Evolutionary conservation across 2,329 filamentous ascomycete species (phyloP).

Genomic region (Amauroascus niger): DNA sequence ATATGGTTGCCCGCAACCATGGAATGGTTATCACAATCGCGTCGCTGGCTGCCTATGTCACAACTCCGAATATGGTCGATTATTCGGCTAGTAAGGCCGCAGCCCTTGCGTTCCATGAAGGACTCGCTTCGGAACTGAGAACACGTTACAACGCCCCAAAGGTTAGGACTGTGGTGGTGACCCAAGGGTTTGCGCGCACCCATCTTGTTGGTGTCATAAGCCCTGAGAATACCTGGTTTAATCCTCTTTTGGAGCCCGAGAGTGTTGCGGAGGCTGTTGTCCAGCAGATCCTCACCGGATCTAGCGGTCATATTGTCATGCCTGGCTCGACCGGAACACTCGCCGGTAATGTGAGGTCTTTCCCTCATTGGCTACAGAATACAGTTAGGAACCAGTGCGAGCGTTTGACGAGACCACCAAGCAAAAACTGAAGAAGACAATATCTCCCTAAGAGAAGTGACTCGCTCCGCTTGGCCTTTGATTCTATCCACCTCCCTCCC

Average conservation of each 20-base stretch:
- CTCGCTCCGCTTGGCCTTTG: too few species aligned
- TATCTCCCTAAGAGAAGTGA: background rate
- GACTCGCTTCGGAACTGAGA: conserved; percentile 48
- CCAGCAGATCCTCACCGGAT: conserved; percentile 48
- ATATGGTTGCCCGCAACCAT: conserved; percentile 55
- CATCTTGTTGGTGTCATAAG: conserved; percentile 51
- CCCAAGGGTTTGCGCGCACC: conserved; percentile 54
- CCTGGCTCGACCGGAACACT: conserved; percentile 43
- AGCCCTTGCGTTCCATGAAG: conserved; percentile 59
- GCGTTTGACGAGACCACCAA: conserved; percentile 19
- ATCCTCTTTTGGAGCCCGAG: conserved; percentile 48
- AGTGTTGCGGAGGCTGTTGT: conserved; percentile 57
- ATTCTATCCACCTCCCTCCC: too few species aligned
- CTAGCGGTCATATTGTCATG: conserved; percentile 48
- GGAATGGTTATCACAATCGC: conserved; percentile 65
- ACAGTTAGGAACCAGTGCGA: conserved; percentile 37
- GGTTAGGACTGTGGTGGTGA: conserved; percentile 57
- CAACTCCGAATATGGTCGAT: conserved; percentile 56
- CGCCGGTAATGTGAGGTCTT: conserved; percentile 35
- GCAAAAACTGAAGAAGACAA: background rate
- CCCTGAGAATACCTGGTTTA: conserved; percentile 43
- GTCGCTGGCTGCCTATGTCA: conserved; percentile 52
- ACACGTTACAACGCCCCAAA: conserved; percentile 53
- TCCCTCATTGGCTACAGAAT: conserved; percentile 57
- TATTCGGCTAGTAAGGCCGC: conserved; percentile 60